Evolutionary conservation across 352 stramenopile genomes (phyloP).

Genomic region (Elongisporangium senticosum): DNA sequence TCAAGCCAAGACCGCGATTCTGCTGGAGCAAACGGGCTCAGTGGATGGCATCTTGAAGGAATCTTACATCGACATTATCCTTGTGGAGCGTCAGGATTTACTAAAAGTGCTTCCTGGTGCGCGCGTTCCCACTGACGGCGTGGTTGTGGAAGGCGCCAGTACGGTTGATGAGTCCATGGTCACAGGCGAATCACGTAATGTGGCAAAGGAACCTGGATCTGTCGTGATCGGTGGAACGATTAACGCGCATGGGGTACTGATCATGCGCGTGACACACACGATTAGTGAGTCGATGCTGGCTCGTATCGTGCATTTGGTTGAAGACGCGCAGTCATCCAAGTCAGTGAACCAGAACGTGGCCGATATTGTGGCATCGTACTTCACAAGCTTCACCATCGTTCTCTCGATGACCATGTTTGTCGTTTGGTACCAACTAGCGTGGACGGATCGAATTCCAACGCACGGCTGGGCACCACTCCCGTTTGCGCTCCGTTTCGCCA

Average conservation of each 20-base stretch:
- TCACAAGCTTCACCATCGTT: conserved; percentile 71
- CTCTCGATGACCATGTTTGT: conserved; percentile 55
- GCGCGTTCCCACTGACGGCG: conserved; percentile 63
- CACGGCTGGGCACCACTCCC: conserved; percentile 51
- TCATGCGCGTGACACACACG: conserved; percentile 64
- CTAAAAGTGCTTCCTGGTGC: conserved; percentile 66
- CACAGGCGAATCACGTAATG: conserved; percentile 63
- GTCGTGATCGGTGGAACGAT: conserved; percentile 67
- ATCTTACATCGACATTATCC: conserved; percentile 66
- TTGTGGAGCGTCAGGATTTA: conserved; percentile 67
- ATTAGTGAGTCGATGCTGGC: conserved; percentile 75
- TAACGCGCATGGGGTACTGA: conserved; percentile 62
- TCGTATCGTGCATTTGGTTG: conserved; percentile 64
- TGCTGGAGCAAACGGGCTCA: conserved; percentile 50
- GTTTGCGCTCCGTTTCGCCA: conserved; percentile 73
- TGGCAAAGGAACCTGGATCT: conserved; percentile 50
- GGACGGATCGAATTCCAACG: conserved; percentile 28
- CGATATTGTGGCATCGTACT: conserved; percentile 59
- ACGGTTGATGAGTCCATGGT: conserved; percentile 78
- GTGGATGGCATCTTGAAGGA: conserved; percentile 31
- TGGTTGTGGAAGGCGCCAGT: conserved; percentile 59
- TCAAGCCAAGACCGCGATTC: conserved; percentile 83
- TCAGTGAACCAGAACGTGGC: conserved; percentile 58
- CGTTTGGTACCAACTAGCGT: conserved; percentile 66
- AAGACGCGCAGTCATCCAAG: conserved; percentile 66